Evolutionary conservation across 208 protist species (phyloP).

Genomic region (Porcisia deanei): DNA sequence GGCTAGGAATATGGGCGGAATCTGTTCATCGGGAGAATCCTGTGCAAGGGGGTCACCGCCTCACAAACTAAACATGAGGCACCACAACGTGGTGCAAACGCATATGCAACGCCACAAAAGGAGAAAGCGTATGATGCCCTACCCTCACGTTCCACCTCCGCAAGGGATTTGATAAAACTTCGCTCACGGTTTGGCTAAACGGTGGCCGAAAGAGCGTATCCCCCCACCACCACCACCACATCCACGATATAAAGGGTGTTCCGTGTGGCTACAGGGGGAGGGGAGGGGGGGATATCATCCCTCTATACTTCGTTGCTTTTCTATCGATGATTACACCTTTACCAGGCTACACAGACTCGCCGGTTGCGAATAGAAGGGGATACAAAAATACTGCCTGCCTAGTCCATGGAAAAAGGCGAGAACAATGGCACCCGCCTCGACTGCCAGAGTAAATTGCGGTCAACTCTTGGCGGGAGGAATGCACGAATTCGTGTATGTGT

Average conservation of each 20-base stretch:
- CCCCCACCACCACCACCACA: too few relatives aligned
- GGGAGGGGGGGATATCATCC: neutral
- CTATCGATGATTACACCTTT: neutral
- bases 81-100: neutral
- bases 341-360: slow-evolving; percentile 2
- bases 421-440: neutral
- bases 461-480: neutral
- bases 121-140: neutral
- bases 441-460: neutral
- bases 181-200: too few relatives aligned
- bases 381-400: neutral
- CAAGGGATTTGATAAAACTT: neutral
- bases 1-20: neutral
- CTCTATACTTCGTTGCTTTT: neutral
- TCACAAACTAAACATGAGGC: neutral
- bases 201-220: too few relatives aligned
- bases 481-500: neutral
- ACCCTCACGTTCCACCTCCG: neutral
- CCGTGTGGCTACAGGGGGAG: neutral
- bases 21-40: neutral
- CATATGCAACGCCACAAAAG: neutral
- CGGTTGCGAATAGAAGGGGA: slow-evolving; percentile 7
- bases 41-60: neutral
- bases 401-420: neutral
- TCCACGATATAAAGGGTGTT: neutral